phyloP scores from a whole-genome alignment of 257 asterid species.

The Nicotiana tomentosiformis region DNA sequence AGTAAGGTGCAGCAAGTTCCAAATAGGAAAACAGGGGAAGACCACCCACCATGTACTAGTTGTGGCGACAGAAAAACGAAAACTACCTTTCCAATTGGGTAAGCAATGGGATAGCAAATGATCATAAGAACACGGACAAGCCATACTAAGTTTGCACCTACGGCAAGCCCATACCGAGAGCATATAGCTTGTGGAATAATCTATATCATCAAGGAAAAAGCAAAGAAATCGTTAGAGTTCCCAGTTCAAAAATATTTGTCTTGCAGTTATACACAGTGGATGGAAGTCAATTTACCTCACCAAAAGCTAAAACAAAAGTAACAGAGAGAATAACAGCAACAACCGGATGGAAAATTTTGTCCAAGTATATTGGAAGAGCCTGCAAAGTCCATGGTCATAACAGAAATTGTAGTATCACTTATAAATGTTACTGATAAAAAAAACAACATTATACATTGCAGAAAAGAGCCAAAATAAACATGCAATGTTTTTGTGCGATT shows the following conservation, averaged over 20 bases:
- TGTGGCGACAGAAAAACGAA: not conserved
- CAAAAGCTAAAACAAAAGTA: slow-evolving; percentile 91
- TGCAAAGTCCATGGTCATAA: slow-evolving; percentile 25
- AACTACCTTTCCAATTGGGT: slow-evolving; percentile 86
- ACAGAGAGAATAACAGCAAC: slow-evolving; percentile 94
- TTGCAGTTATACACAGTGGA: not conserved
- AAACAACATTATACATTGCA: not conserved
- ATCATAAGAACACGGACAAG: slow-evolving; percentile 89
- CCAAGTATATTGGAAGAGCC: slow-evolving; percentile 96
- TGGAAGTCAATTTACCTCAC: slow-evolving; percentile 59
- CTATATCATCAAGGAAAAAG: slow-evolving; percentile 32
- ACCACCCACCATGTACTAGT: not conserved
- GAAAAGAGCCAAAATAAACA: not conserved
- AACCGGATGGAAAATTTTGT: slow-evolving; percentile 79
- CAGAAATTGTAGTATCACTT: not conserved
- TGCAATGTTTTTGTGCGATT: not conserved
- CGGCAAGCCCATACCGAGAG: slow-evolving; percentile 91
- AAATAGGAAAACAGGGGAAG: not conserved
- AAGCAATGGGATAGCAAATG: slow-evolving; percentile 78
- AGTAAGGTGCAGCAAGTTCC: not conserved
- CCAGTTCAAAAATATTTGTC: not conserved
- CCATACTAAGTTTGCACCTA: slow-evolving; percentile 91
- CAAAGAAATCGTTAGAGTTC: not conserved
- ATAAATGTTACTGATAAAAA: not conserved
- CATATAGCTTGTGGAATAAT: slow-evolving; percentile 94